Percentiles rank a stretch among this genome's conserved stretches.
These are phyloP conservation scores for Chaetomium fimeti DNA, from an alignment of 495 filamentous ascomycete species.

Conservation along the genomic window DNA sequence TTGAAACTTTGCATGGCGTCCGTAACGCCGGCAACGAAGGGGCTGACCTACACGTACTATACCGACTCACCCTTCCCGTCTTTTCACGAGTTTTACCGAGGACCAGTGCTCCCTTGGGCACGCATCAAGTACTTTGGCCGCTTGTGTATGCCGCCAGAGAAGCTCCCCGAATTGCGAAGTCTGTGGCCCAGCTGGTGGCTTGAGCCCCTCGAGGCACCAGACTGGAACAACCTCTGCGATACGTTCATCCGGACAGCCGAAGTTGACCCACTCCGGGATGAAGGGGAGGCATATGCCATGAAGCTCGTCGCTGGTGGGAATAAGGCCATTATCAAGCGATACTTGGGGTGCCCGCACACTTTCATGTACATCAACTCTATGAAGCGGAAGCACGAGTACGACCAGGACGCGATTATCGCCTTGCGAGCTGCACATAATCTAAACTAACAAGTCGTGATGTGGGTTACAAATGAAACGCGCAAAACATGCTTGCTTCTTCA, in stretches of 20 bases:
- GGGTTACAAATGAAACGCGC: not conserved
- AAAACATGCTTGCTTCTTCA: not conserved
- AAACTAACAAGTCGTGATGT: not conserved
- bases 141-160: conserved; percentile 31
- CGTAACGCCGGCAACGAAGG: conserved; percentile 45
- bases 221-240: conserved; percentile 44
- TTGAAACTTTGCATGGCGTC: conserved; percentile 45
- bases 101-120: conserved; percentile 49
- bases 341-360: conserved; percentile 49
- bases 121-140: conserved; percentile 50
- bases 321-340: conserved; percentile 49
- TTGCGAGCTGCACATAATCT: conserved; percentile 37
- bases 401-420: conserved; percentile 36
- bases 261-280: conserved; percentile 52
- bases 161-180: conserved; percentile 23
- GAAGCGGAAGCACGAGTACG: conserved; percentile 37
- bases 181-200: conserved; percentile 43
- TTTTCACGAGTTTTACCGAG: conserved; percentile 45
- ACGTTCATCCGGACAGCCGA: conserved; percentile 52
- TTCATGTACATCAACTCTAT: conserved; percentile 48
- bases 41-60: conserved; percentile 39
- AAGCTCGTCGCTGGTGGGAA: conserved; percentile 48
- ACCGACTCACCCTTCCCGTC: conserved; percentile 49
- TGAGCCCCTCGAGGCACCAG: conserved; percentile 41
- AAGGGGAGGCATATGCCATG: conserved; percentile 52